Conservation (phyloP, 139 green algal species). For the Volvox africanus region DNA sequence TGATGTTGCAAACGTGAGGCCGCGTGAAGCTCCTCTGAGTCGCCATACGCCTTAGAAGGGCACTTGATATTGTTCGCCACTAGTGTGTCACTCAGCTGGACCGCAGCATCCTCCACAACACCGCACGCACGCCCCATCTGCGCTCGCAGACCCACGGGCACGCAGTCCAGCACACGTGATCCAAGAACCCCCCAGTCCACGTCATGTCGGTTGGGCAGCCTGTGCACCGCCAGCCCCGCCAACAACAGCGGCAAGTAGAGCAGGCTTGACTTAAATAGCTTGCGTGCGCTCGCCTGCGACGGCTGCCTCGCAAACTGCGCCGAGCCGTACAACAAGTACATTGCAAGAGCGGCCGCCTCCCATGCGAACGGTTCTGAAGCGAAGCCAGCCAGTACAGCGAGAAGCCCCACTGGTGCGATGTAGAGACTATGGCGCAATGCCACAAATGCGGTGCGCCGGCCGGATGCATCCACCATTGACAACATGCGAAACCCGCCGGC, state of each 20-base stretch:
- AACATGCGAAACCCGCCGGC: slow-evolving; percentile 93
- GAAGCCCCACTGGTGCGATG: slow-evolving; percentile 32
- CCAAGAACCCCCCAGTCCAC: slow-evolving; percentile 7
- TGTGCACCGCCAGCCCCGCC: slow-evolving; percentile 84
- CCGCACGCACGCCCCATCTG: slow-evolving; percentile 9
- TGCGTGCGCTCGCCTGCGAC: slow-evolving; percentile 72
- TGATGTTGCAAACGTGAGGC: background rate
- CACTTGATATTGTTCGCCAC: slow-evolving; percentile 18
- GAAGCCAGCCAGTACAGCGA: slow-evolving; percentile 65
- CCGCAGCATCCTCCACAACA: slow-evolving; percentile 1
- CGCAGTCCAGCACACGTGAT: background rate
- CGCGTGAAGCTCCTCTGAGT: slow-evolving; percentile 33
- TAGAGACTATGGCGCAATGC: slow-evolving; percentile 86
- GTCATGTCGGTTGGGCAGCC: slow-evolving; percentile 71
- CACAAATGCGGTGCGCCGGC: slow-evolving; percentile 83
- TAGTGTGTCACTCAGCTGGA: slow-evolving; percentile 4
- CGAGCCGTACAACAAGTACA: slow-evolving; percentile 75
- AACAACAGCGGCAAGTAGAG: slow-evolving; percentile 95
- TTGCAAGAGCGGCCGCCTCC: slow-evolving; percentile 77
- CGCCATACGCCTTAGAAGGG: slow-evolving; percentile 43
- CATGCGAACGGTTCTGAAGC: slow-evolving; percentile 84
- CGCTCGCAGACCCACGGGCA: background rate
- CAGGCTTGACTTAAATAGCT: slow-evolving; percentile 90
- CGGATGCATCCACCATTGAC: slow-evolving; percentile 85
- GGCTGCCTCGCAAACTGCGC: slow-evolving; percentile 78